phyloP scores from a whole-genome alignment of 495 filamentous ascomycete genomes.

The Aspergillus conjunctus region DNA sequence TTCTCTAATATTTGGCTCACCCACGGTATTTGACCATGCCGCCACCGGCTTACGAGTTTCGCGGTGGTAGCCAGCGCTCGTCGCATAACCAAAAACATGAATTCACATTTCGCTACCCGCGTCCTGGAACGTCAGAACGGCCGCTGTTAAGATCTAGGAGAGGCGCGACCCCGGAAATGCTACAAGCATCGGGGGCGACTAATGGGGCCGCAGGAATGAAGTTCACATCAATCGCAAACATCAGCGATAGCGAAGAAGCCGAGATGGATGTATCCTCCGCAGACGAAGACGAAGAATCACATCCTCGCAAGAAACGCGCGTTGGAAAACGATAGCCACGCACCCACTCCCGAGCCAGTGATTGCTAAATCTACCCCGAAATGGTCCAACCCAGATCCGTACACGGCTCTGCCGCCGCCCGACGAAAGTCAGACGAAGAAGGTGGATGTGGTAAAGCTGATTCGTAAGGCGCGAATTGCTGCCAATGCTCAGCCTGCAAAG shows the following conservation, averaged over 20 bases:
- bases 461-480: constrained; percentile 71
- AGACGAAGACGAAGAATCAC: constrained; percentile 48
- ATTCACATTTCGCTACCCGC: constrained; percentile 50
- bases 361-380: constrained; percentile 55
- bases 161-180: constrained; percentile 42
- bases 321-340: constrained; percentile 48
- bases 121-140: constrained; percentile 45
- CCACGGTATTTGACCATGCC: constrained; percentile 12
- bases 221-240: constrained; percentile 55
- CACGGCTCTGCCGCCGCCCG: constrained; percentile 74
- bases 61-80: constrained; percentile 38
- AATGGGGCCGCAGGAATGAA: constrained; percentile 37
- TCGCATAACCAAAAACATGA: constrained; percentile 32
- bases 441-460: constrained; percentile 86
- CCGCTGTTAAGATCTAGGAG: constrained; percentile 44
- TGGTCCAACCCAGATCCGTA: constrained; percentile 97
- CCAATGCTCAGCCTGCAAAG: constrained; percentile 38
- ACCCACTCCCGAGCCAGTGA: constrained; percentile 27
- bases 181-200: constrained; percentile 29
- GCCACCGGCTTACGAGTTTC: constrained; percentile 44
- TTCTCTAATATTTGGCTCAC: neutral
- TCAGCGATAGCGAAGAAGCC: constrained; percentile 73
- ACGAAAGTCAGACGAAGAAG: constrained; percentile 64
- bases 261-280: constrained; percentile 62
- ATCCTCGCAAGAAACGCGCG: constrained; percentile 53